A percentile compares a stretch with the other conserved stretches of the same genome.
Conservation (phyloP, 345 rosid genomes). For the Sonneratia caseolaris region DNA sequence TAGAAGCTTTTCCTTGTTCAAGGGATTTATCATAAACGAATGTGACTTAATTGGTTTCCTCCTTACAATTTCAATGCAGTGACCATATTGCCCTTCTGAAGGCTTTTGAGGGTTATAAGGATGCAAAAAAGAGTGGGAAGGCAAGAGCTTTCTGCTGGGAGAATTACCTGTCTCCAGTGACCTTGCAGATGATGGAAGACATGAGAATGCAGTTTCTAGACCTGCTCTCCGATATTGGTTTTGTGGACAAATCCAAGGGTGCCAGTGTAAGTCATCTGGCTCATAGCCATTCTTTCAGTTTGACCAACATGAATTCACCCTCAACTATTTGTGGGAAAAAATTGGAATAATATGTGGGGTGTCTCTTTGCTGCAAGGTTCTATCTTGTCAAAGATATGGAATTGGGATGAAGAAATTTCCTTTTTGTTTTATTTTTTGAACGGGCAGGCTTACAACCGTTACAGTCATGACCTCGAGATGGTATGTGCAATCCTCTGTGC, state of each 20-base stretch:
- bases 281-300: neutral
- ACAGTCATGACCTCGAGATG: constrained; percentile 85
- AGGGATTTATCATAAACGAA: neutral
- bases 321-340: no score
- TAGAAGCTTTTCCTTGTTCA: neutral
- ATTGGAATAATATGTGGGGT: no score
- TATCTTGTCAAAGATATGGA: neutral
- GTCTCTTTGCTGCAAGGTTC: no score
- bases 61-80: constrained; percentile 33
- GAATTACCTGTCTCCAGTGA: constrained; percentile 62
- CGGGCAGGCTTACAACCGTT: constrained; percentile 72
- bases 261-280: constrained; percentile 44
- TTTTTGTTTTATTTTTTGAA: neutral
- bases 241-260: constrained; percentile 79
- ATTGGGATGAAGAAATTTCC: neutral
- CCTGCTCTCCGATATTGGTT: constrained; percentile 77
- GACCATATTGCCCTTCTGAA: constrained; percentile 93
- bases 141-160: constrained; percentile 85
- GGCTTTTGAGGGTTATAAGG: constrained; percentile 79
- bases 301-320: neutral
- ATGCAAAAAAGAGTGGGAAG: constrained; percentile 55
- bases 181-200: constrained; percentile 89
- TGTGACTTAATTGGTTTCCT: neutral
- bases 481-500: constrained; percentile 78
- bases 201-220: constrained; percentile 89